These are phyloP conservation scores for Cladosporium sp. DNA, from an alignment of 2,329 filamentous ascomycete species.

Conservation along the genomic window DNA sequence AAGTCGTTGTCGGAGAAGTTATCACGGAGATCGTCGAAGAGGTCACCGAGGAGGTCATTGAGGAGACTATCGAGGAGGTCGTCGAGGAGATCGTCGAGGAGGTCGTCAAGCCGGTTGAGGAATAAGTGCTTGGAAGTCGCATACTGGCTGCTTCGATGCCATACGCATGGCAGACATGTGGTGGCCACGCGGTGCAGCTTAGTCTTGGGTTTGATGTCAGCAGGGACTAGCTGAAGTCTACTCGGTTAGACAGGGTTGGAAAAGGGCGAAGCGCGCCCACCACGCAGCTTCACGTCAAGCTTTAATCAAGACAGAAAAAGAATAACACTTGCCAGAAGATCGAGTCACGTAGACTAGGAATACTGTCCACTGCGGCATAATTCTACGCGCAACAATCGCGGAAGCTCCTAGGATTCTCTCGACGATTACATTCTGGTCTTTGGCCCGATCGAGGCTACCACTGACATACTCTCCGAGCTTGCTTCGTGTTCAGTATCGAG, in stretches of 20 bases:
- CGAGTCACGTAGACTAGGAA: background rate
- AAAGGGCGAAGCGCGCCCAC: background rate
- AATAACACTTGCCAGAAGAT: background rate
- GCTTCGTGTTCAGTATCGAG: background rate
- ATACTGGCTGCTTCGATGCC: background rate
- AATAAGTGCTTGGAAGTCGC: background rate
- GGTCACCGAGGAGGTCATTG: too few relatives aligned
- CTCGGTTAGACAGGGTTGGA: background rate
- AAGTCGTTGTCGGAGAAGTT: background rate
- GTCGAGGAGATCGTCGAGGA: background rate
- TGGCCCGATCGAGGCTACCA: background rate
- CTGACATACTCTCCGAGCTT: background rate
- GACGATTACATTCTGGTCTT: background rate
- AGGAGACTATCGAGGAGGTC: background rate
- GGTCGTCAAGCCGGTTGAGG: background rate
- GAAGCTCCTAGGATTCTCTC: background rate
- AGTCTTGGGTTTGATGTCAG: background rate
- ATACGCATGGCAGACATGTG: background rate
- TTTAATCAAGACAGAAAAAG: background rate
- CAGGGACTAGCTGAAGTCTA: background rate
- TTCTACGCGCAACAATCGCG: too few relatives aligned
- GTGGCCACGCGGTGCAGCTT: background rate
- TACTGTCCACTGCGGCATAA: background rate
- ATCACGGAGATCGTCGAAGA: background rate
- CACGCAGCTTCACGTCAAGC: background rate